These are phyloP conservation scores for Schizochytrium sp. DNA, from an alignment of 108 stramenopile species.

Conservation along the genomic window DNA sequence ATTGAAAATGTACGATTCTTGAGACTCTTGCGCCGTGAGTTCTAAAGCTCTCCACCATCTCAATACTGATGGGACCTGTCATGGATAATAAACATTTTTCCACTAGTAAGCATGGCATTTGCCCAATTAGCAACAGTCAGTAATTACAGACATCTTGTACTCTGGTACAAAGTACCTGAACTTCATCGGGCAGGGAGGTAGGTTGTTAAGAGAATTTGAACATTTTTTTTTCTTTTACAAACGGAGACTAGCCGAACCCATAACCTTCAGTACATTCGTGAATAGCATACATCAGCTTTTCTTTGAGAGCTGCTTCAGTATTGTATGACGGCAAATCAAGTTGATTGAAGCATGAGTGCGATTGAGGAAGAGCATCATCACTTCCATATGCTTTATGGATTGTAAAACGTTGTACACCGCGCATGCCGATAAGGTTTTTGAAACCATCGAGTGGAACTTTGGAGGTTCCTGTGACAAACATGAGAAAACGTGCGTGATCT, in stretches of 20 bases:
- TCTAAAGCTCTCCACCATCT: too few species aligned
- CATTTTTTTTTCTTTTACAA: too few species aligned
- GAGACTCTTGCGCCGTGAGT: too few species aligned
- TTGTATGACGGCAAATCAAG: conserved; percentile 66
- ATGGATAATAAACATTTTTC: too few species aligned
- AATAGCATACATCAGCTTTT: conserved; percentile 67
- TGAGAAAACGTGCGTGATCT: conserved; percentile 92
- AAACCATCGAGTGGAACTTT: conserved; percentile 97
- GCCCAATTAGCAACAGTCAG: too few species aligned
- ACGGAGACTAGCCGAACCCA: conserved; percentile 65
- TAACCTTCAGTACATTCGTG: conserved; percentile 72
- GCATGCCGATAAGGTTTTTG: conserved; percentile 92
- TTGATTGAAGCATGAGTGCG: conserved; percentile 68
- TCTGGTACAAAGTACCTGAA: too few species aligned
- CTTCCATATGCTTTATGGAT: conserved; percentile 76
- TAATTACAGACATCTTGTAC: too few species aligned
- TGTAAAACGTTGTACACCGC: conserved; percentile 93
- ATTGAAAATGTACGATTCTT: too few species aligned
- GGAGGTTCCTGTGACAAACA: conserved; percentile 92
- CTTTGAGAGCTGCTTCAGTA: conserved; percentile 66
- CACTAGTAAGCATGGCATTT: too few species aligned
- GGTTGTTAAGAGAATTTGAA: too few species aligned
- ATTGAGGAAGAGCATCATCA: conserved; percentile 42
- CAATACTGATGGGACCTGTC: too few species aligned
- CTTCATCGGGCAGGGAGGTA: too few species aligned